Evolutionary conservation across 1,139 yeast species (phyloP), one percentile per base, ranked within the genome.

Genomic region (Dujonia santamariae): DNA sequence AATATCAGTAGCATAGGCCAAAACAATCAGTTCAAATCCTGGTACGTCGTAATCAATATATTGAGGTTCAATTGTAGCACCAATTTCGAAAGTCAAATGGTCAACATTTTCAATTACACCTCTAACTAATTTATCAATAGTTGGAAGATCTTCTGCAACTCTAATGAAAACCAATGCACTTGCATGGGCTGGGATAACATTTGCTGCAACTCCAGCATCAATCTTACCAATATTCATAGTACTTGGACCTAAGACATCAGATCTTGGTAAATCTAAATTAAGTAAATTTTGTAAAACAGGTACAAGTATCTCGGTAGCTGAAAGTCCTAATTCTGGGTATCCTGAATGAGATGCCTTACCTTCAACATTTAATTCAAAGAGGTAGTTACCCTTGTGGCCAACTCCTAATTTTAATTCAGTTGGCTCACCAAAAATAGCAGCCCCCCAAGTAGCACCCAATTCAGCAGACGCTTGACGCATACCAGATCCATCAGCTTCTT

Each of bases 381-480:
- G 37, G 45, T 63, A 63, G 41, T 62, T 51, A 48, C 90, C 82
- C 50, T 82, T 82, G 48, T 82, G 90, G 7, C 88, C 88, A 5
- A 75, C 75, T 2, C 85, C 86, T 17, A 82, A 63, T 47, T 78
- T 79, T 50, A 72, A 61, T 44, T 80, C 87, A 0, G 90, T 81
- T 14, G 90, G 88, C 50, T 82, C 90, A 11, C 88, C 88, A 54
- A 81, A 81, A 30, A 82, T 70, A 17, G 75, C 87, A 4, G 72
- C 48, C 5, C 75, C 75, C 85, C 86, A 82, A 2, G 55, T 50
- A 9, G 70, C 71, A 19, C 66, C 67, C 31, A 77, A 49, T 14
- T 54, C 24, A 28, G 56, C 47, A 33, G 48, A 42, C 2, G 75
- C 83, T 19, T 51, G 43, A 21, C 42, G 47, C 85, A 81, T 80